phyloP scores from a whole-genome alignment of 768 basidiomycete species.

The Leucocoprinus birnbaumii region DNA sequence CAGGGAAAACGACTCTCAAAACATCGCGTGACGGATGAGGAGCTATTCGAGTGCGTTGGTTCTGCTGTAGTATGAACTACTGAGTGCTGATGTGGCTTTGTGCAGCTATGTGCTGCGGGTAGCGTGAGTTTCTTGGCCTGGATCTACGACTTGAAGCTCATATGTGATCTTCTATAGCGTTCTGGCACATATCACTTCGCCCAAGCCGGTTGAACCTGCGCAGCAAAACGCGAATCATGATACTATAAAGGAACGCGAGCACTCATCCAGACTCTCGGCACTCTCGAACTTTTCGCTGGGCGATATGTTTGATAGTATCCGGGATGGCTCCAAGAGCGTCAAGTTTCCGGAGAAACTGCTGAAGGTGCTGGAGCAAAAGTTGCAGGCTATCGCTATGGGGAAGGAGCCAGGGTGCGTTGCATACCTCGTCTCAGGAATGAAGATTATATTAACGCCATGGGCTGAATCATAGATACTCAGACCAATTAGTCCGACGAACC shows the following conservation, averaged over 20 bases:
- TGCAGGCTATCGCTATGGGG: conserved; percentile 93
- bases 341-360: conserved; percentile 94
- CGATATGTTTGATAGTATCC: conserved; percentile 58
- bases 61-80: conserved; percentile 13
- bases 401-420: conserved; percentile 79
- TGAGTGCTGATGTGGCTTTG: conserved; percentile 5
- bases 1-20: conserved; percentile 74
- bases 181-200: conserved; percentile 67
- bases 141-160: conserved; percentile 11
- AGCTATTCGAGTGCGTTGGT: conserved; percentile 70
- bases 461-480: conserved; percentile 67
- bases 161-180: conserved; percentile 43
- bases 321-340: conserved; percentile 79
- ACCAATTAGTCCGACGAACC: conserved; percentile 84
- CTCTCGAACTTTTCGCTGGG: conserved; percentile 67
- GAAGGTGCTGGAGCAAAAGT: conserved; percentile 84
- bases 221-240: conserved; percentile 23
- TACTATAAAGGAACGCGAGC: conserved; percentile 55
- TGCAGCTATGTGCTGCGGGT: conserved; percentile 77
- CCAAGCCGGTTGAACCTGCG: conserved; percentile 46
- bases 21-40: conserved; percentile 79
- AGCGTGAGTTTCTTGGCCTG: conserved; percentile 55
- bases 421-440: not conserved
- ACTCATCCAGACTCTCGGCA: conserved; percentile 66
- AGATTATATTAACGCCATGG: not conserved